Evolutionary conservation across 176 grass and related monocot genomes (phyloP).

Genomic region (Musa troglodytarum): DNA sequence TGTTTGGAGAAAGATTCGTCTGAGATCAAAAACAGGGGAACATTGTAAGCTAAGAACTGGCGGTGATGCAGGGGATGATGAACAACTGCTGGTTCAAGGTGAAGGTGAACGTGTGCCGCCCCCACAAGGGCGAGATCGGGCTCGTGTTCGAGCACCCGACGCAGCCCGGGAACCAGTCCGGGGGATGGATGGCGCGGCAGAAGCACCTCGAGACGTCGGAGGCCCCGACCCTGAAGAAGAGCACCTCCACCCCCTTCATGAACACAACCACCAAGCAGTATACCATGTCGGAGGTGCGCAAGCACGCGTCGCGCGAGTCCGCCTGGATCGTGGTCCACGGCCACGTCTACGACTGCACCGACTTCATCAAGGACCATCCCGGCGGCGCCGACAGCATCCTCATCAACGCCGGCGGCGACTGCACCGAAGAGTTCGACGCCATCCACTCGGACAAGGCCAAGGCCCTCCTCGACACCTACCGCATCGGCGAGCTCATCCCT

Average conservation of each 20-base stretch:
- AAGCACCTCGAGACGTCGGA: constrained; percentile 15
- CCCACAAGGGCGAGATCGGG: constrained; percentile 17
- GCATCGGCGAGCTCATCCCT: constrained; percentile 19
- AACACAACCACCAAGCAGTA: neutral
- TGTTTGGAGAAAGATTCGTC: no score
- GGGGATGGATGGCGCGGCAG: constrained; percentile 19
- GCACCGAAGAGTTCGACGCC: constrained; percentile 87
- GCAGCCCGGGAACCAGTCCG: constrained; percentile 12
- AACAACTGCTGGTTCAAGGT: constrained; percentile 93
- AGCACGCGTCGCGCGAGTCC: constrained; percentile 18
- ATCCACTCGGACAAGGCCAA: constrained; percentile 50
- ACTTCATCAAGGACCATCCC: constrained; percentile 79
- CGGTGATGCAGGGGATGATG: constrained; percentile 73
- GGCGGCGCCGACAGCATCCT: constrained; percentile 87
- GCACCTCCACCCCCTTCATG: constrained; percentile 10
- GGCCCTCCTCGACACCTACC: constrained; percentile 21
- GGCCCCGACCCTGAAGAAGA: constrained; percentile 22
- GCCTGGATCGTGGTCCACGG: constrained; percentile 80
- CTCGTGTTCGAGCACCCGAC: constrained; percentile 20
- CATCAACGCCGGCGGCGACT: constrained; percentile 81
- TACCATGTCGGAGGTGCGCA: constrained; percentile 17
- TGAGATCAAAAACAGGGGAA: no score
- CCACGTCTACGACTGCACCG: constrained; percentile 74
- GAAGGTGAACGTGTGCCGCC: constrained; percentile 43
- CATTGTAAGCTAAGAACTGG: no score